A percentile compares a stretch with the other conserved stretches of the same genome.
These are phyloP conservation scores for Erodium trifolium DNA, from an alignment of 441 rosid genomes.

Conservation along the genomic window DNA sequence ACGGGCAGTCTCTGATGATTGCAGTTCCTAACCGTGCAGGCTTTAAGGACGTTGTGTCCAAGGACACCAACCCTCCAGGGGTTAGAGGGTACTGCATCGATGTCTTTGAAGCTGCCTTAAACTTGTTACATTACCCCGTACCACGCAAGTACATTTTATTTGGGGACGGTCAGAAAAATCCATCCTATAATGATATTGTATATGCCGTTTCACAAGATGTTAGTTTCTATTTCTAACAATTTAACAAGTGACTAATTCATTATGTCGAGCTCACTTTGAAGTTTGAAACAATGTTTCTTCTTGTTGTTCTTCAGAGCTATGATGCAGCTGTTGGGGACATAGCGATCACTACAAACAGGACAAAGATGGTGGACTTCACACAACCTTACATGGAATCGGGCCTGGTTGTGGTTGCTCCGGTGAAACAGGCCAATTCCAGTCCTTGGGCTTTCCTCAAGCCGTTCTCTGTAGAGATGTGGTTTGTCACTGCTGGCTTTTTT, in stretches of 20 bases:
- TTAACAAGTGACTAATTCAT: neutral
- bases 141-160: conserved; percentile 48
- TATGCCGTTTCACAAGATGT: conserved; percentile 51
- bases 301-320: conserved; percentile 33
- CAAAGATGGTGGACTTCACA: conserved; percentile 63
- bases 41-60: conserved; percentile 44
- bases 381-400: conserved; percentile 95
- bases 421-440: conserved; percentile 54
- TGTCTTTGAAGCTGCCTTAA: conserved; percentile 79
- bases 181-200: conserved; percentile 49
- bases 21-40: conserved; percentile 72
- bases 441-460: conserved; percentile 97
- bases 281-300: conserved; percentile 11
- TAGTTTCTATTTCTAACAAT: conserved; percentile 29
- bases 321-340: conserved; percentile 90
- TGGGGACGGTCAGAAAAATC: conserved; percentile 64
- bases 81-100: conserved; percentile 82
- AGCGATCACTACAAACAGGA: conserved; percentile 27
- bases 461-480: conserved; percentile 77
- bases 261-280: conserved; percentile 6
- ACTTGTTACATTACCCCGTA: conserved; percentile 75
- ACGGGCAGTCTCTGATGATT: conserved; percentile 64
- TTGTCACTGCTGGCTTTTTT: conserved; percentile 71
- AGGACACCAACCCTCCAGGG: conserved; percentile 57
- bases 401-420: conserved; percentile 76